Conservation (phyloP, 2,329 filamentous ascomycete species). For the Epichloe elymi region DNA sequence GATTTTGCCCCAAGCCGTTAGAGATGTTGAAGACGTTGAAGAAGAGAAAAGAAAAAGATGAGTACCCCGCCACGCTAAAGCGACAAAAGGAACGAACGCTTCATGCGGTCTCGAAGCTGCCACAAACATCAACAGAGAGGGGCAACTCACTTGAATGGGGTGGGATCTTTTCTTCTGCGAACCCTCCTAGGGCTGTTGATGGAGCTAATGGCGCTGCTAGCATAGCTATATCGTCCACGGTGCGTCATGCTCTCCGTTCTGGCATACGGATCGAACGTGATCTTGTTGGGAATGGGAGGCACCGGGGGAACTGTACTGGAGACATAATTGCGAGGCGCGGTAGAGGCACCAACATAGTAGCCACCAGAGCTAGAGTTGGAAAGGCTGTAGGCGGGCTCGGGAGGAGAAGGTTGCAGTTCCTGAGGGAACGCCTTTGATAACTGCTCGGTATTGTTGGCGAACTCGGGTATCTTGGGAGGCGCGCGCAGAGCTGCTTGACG, state of each 20-base stretch:
- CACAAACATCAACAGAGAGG: neutral
- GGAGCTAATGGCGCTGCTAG: constrained; percentile 78
- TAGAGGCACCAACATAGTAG: constrained; percentile 3
- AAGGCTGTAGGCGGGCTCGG: constrained; percentile 48
- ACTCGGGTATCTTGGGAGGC: constrained; percentile 38
- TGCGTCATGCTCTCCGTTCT: constrained; percentile 92
- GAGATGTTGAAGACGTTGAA: neutral
- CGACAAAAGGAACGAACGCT: neutral
- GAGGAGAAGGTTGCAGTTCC: constrained; percentile 40
- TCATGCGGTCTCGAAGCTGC: neutral
- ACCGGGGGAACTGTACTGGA: constrained; percentile 33
- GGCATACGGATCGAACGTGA: constrained; percentile 59
- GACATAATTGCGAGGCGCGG: constrained; percentile 34
- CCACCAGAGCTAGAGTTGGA: constrained; percentile 27
- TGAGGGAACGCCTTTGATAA: constrained; percentile 30
- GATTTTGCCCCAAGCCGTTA: constrained; percentile 2
- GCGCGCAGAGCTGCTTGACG: constrained; percentile 33
- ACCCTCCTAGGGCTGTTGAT: constrained; percentile 88
- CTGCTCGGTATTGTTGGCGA: constrained; percentile 34
- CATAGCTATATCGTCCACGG: constrained; percentile 91
- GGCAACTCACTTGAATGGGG: constrained; percentile 86
- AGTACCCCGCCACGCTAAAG: neutral
- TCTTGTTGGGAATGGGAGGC: constrained; percentile 47
- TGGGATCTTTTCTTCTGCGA: constrained; percentile 90
- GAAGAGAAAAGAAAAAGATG: neutral